phyloP scores from a whole-genome alignment of 1,139 yeast genomes.

The Blastobotrys capitulatus region DNA sequence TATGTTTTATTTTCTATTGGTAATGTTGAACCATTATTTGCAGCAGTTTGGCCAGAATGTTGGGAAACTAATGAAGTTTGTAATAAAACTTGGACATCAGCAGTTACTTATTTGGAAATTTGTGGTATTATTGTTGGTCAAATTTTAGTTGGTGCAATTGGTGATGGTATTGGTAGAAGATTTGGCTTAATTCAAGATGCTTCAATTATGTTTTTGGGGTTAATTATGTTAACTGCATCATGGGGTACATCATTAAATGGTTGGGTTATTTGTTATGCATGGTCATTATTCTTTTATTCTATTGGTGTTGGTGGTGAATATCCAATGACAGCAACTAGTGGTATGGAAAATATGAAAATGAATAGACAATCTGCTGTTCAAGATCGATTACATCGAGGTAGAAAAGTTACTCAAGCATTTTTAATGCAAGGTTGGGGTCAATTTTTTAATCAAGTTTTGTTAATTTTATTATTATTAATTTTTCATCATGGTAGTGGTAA shows the following conservation, averaged over 20 bases:
- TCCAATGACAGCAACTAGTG: constrained; percentile 75
- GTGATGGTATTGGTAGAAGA: constrained; percentile 86
- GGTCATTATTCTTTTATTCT: constrained; percentile 53
- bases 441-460: constrained; percentile 36
- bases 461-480: constrained; percentile 33
- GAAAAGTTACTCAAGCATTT: constrained; percentile 37
- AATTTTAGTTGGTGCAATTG: constrained; percentile 75
- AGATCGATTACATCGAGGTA: constrained; percentile 39
- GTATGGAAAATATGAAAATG: constrained; percentile 35
- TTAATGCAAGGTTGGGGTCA: constrained; percentile 44
- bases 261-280: constrained; percentile 55
- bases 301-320: constrained; percentile 99
- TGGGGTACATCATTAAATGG: constrained; percentile 37
- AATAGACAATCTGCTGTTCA: constrained; percentile 28
- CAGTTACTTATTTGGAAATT: constrained; percentile 33
- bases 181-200: constrained; percentile 49
- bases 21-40: constrained; percentile 30
- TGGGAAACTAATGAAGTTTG: constrained; percentile 31
- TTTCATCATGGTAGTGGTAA: constrained; percentile 49
- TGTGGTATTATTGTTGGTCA: constrained; percentile 95
- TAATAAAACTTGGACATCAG: constrained; percentile 32
- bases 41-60: constrained; percentile 37
- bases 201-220: constrained; percentile 46
- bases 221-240: constrained; percentile 65
- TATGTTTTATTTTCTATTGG: constrained; percentile 37